Evolutionary conservation across 495 filamentous ascomycete species (phyloP).

Genomic region (Cercophora scortea): DNA sequence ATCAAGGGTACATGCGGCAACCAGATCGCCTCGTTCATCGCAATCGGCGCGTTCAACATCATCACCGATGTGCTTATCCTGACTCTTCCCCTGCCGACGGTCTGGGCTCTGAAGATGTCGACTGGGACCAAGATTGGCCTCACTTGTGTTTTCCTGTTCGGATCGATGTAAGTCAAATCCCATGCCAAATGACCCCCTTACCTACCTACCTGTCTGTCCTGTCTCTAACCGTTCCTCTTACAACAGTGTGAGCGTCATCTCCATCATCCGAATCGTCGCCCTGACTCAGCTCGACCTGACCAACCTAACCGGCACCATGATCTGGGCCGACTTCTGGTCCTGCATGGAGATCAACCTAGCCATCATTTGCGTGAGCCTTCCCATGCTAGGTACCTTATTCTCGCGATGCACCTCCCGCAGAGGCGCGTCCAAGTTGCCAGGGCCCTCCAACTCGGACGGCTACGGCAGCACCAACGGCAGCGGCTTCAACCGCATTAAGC

Average conservation of each 20-base stretch:
- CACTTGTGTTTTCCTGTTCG: slow-evolving; percentile 20
- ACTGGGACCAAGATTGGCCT: slow-evolving; percentile 13
- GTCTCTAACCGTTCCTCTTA: neutral
- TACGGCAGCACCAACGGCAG: neutral
- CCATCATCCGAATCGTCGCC: slow-evolving; percentile 21
- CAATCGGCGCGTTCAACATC: slow-evolving; percentile 20
- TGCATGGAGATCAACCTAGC: slow-evolving; percentile 21
- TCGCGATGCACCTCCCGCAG: slow-evolving; percentile 5
- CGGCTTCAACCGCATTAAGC: slow-evolving; percentile 8
- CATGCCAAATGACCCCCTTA: neutral
- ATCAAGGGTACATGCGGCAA: slow-evolving; percentile 1
- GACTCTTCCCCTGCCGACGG: slow-evolving; percentile 13
- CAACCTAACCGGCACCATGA: slow-evolving; percentile 18
- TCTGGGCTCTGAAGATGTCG: slow-evolving; percentile 17
- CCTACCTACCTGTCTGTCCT: neutral
- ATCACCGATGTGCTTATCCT: slow-evolving; percentile 19
- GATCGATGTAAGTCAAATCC: slow-evolving; percentile 10
- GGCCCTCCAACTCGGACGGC: neutral
- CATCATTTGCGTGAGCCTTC: slow-evolving; percentile 27
- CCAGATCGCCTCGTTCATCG: slow-evolving; percentile 6
- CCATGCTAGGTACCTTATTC: slow-evolving; percentile 14
- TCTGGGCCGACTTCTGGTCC: slow-evolving; percentile 25
- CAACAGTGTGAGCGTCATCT: slow-evolving; percentile 15
- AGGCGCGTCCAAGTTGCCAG: slow-evolving; percentile 11
- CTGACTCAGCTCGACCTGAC: slow-evolving; percentile 11